A percentile compares a stretch with the other conserved stretches of the same genome.
These are phyloP conservation scores for Durio zibethinus DNA, from an alignment of 345 rosid species.

Conservation along the genomic window DNA sequence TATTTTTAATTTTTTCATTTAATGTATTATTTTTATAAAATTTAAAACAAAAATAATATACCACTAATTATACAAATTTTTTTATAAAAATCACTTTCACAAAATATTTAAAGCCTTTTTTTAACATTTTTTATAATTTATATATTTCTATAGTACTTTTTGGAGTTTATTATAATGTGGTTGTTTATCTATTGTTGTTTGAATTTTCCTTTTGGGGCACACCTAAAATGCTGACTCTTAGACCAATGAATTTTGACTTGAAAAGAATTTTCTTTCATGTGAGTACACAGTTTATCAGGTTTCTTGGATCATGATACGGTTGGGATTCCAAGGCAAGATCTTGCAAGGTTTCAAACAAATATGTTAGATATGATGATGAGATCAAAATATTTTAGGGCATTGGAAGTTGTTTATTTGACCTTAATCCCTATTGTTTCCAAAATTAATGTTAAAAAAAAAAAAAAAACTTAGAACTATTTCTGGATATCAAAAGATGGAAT, in stretches of 20 bases:
- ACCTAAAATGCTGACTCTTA: slow-evolving; percentile 5
- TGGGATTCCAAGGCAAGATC: not conserved
- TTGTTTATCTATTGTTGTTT: not conserved
- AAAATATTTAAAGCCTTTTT: too few species aligned
- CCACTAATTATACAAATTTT: too few species aligned
- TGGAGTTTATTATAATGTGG: not conserved
- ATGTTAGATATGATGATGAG: not conserved
- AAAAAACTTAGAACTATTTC: too few species aligned
- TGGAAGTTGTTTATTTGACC: too few species aligned
- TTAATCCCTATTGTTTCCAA: not conserved
- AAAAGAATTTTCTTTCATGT: not conserved
- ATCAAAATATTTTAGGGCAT: not conserved
- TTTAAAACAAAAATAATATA: too few species aligned
- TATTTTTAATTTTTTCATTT: too few species aligned
- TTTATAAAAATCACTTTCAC: too few species aligned
- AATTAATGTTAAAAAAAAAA: not conserved
- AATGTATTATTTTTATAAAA: too few species aligned
- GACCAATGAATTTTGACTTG: not conserved
- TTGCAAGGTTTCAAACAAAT: not conserved
- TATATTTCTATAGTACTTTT: too few species aligned
- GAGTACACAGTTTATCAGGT: not conserved
- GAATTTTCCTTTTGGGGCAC: not conserved
- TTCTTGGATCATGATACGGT: slow-evolving; percentile 10
- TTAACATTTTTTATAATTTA: too few species aligned
- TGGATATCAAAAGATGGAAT: too few species aligned